Evolutionary conservation across 441 rosid species (phyloP), one percentile per base, ranked within the genome.

Genomic region (Corymbia calophylla): DNA sequence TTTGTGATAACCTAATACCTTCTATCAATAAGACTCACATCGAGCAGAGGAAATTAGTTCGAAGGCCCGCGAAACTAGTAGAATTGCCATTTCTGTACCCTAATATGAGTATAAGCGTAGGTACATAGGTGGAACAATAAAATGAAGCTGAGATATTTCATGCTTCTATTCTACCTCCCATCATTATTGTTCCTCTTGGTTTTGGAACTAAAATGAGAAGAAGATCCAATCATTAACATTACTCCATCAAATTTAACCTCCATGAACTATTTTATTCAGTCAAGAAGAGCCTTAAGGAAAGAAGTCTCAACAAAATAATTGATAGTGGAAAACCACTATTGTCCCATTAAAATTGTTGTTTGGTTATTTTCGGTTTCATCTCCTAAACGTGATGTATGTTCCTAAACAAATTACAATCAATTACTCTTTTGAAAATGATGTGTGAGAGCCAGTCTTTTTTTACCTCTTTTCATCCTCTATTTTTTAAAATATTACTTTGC

Each of bases 401-500:
- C 70, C 35, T 29, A 64, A n/a, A 7, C 35, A n/a, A 64, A 64
- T 13, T 29, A 14, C 9, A 7, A 7, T 64, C 13, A 51, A 7
- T 64, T 64, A 29, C 70, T 64, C 70, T 64, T n/a, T n/a, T 3
- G 1, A 29, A 64, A 14, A 0, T 0, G 19, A 1, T 14, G 18
- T 14, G 32, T 0, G 0, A 14, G 68, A 29, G 60, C 27, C 2
- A 56, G 2, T 56, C 27, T 39, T 0, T 29, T 12, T 12, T 60
- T 0, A 60, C 15, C 7, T 0, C 31, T 60, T 58, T 27, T 2
- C 7, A 60, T 27, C 0, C 3, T 60, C 3, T 5, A 51, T 27
- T 60, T 27, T 27, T 60, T 0, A 27, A 60, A 11, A 11, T 60
- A 60, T 60, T 0, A 27, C 31, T 27, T 5, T 60, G 8, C 66